Base-by-base conservation (phyloP, 83 land plant species). In the Picea mariana region DNA sequence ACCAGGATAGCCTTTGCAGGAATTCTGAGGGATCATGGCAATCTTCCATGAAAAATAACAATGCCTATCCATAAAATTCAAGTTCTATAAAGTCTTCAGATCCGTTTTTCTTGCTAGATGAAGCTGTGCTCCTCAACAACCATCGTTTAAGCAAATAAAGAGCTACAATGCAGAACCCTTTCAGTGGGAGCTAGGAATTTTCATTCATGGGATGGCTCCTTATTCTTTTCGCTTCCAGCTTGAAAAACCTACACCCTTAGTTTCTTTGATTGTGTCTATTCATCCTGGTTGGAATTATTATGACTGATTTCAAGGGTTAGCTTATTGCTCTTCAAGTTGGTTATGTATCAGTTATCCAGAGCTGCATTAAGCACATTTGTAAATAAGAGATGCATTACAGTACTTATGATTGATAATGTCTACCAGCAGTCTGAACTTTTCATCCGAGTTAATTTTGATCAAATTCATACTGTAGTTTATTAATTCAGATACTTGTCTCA, bases 1-100 rank as follows among this genome's bases (percentile, higher is more conserved):
- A 85, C 78, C 81, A 88, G 60, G 90, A 88, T 18, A 38, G 75
- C 75, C 75, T 71, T 71, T 16, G 47, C 75, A 71, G 42, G 75
- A 71, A 12, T 71, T 71, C 49, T 71, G 75, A 71, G 75, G 20
- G 49, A 71, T n/a, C 12, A 71, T 38, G 20, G 47, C 75, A 71
- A 71, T 71, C 3, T 40, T 40, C 75, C 49, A 17, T 71, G 21
- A 47, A 71, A 71, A 17, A 9, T 44, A 71, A 71, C n/a, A 71
- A 38, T 34, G 49, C 18, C 75, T 38, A 1, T 71, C 40, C 49
- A 71, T 20, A 71, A 71, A 44, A 71, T 6, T 34, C 75, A 40
- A 71, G 49, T 71, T 71, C 75, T 9, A 71, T 44, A 71, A 71
- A 40, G n/a, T 40, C 42, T 40, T 40, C 75, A 71, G 49, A 38